phyloP scores from a whole-genome alignment of 73 alveolate genomes.

The Durusdinium trenchii region DNA sequence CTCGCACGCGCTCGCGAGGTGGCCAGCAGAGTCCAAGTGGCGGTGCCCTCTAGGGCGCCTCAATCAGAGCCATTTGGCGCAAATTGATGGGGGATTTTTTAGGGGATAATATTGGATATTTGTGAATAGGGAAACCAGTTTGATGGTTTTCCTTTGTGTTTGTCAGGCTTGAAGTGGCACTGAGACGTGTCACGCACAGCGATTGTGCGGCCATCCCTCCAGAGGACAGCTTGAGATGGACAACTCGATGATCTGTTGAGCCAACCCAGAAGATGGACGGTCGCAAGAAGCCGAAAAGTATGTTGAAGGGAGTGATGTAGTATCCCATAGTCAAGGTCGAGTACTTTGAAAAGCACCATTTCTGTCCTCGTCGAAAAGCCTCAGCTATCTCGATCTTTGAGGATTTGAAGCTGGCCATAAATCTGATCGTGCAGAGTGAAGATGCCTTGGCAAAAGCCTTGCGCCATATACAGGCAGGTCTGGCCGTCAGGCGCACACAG shows the following conservation, averaged over 20 bases:
- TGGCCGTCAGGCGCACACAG: no score
- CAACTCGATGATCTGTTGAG: not conserved
- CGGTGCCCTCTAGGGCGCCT: no score
- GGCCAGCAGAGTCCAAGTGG: no score
- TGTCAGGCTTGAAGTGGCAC: constrained; percentile 73
- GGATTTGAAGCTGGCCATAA: constrained; percentile 52
- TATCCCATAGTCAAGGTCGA: not conserved
- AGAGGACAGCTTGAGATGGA: not conserved
- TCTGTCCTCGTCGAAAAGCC: not conserved
- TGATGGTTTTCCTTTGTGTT: no score
- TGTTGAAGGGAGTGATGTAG: not conserved
- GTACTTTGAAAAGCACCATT: not conserved
- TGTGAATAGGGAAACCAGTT: no score
- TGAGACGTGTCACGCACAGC: constrained; percentile 73
- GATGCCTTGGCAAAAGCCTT: constrained; percentile 70
- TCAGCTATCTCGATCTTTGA: not conserved
- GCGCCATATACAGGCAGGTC: constrained; percentile 69
- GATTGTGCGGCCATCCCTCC: constrained; percentile 90
- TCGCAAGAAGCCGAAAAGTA: not conserved
- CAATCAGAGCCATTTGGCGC: no score
- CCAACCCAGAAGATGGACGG: not conserved
- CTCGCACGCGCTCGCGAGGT: no score
- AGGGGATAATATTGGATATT: no score
- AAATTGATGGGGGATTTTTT: no score
- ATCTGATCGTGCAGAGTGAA: constrained; percentile 30